These are phyloP conservation scores for Candida sithepensis DNA, from an alignment of 805 yeast genomes.

Conservation along the genomic window DNA sequence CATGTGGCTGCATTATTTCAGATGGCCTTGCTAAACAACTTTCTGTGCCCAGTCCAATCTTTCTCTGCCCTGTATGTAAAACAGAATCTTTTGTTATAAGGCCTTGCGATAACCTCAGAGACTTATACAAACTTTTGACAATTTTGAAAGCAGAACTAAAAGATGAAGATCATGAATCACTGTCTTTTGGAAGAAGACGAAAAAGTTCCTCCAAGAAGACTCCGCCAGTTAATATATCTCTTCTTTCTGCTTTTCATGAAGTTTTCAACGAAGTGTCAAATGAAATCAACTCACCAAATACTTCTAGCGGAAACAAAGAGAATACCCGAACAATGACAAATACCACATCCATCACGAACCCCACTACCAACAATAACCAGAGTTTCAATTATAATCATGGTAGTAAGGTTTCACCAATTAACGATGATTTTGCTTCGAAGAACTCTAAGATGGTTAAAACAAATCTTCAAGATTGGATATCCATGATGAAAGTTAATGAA, in stretches of 20 bases:
- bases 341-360: background rate
- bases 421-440: constrained; percentile 4
- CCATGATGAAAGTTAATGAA: constrained; percentile 17
- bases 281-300: background rate
- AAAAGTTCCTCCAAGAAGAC: constrained; percentile 6
- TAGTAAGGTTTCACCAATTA: constrained; percentile 1
- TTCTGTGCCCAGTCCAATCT: constrained; percentile 12
- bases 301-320: background rate
- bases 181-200: constrained; percentile 5
- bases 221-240: constrained; percentile 18
- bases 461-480: constrained; percentile 23
- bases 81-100: constrained; percentile 21
- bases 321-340: background rate
- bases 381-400: background rate
- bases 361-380: background rate
- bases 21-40: constrained; percentile 26
- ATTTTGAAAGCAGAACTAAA: constrained; percentile 10
- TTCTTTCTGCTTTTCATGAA: constrained; percentile 35
- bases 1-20: constrained; percentile 41
- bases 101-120: constrained; percentile 33
- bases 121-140: constrained; percentile 16
- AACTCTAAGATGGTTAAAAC: constrained; percentile 4
- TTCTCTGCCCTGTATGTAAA: constrained; percentile 38
- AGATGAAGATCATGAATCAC: constrained; percentile 7
- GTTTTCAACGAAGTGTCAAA: constrained; percentile 29